Percentiles rank a stretch among this genome's conserved stretches.
phyloP scores from a whole-genome alignment of 2,329 filamentous ascomycete species.

The Talaromyces piceae region DNA sequence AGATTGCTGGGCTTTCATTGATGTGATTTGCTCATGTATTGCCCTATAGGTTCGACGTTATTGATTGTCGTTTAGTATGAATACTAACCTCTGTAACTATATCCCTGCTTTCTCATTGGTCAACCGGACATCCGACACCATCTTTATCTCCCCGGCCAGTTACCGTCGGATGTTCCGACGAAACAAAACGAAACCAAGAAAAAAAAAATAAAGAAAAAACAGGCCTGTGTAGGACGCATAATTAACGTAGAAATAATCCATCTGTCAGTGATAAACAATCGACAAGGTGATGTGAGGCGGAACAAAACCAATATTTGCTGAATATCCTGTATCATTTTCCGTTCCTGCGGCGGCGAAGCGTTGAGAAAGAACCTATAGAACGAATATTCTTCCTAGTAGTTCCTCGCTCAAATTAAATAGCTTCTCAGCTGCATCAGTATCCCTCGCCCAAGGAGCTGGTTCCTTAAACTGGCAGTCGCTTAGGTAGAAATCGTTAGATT shows the following conservation, averaged over 20 bases:
- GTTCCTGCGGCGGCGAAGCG: too few species aligned
- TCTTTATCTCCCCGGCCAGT: conserved; percentile 7
- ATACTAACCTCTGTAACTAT: too few species aligned
- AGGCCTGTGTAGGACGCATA: too few species aligned
- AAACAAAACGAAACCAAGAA: too few species aligned
- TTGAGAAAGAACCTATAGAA: not conserved
- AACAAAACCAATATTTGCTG: too few species aligned
- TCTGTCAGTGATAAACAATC: not conserved
- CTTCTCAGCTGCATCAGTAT: conserved; percentile 18
- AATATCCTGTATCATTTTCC: too few species aligned
- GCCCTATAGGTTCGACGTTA: too few species aligned
- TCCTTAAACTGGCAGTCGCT: conserved; percentile 27
- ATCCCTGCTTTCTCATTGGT: not conserved
- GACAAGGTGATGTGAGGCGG: not conserved
- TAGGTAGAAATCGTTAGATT: conserved; percentile 21
- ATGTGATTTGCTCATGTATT: too few species aligned
- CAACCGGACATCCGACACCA: conserved; percentile 3
- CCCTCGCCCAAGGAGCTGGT: conserved; percentile 27
- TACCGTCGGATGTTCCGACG: not conserved
- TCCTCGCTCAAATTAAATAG: not conserved
- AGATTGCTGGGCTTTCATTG: too few species aligned
- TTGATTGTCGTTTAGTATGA: too few species aligned
- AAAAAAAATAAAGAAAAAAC: too few species aligned
- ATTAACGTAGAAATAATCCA: not conserved
- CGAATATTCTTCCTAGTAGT: not conserved